These are phyloP conservation scores for Sporothrix mexicana DNA, from an alignment of 2,329 filamentous ascomycete genomes.

Conservation along the genomic window DNA sequence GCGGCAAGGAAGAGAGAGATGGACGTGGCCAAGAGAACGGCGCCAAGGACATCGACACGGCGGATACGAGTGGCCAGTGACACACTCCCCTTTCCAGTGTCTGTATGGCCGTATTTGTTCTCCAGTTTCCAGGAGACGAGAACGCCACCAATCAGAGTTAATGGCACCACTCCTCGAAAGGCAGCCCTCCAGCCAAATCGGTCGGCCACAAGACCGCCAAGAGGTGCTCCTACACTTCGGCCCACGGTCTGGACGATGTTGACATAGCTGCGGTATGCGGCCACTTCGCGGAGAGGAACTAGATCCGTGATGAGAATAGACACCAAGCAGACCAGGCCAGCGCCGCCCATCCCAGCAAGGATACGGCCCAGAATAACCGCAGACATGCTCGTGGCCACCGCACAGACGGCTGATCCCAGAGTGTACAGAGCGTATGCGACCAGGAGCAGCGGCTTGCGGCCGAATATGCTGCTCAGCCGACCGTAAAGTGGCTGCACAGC, in stretches of 20 bases:
- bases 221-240: neutral
- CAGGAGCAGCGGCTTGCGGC: conserved; percentile 57
- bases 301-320: neutral
- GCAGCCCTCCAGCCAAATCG: neutral
- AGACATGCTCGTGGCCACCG: neutral
- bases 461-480: conserved; percentile 64
- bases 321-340: neutral
- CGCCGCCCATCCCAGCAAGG: neutral
- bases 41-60: neutral
- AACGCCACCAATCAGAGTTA: neutral
- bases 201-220: neutral
- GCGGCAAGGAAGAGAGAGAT: neutral
- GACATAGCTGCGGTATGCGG: neutral
- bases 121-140: neutral
- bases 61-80: neutral
- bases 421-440: conserved; percentile 49
- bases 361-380: neutral
- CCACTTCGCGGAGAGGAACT: neutral
- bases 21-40: neutral
- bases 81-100: neutral
- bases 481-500: conserved; percentile 61
- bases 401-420: neutral
- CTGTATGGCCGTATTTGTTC: neutral
- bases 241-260: neutral
- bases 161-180: neutral